These are phyloP conservation scores for Mercurialis annua DNA, from an alignment of 345 rosid species.

Conservation along the genomic window DNA sequence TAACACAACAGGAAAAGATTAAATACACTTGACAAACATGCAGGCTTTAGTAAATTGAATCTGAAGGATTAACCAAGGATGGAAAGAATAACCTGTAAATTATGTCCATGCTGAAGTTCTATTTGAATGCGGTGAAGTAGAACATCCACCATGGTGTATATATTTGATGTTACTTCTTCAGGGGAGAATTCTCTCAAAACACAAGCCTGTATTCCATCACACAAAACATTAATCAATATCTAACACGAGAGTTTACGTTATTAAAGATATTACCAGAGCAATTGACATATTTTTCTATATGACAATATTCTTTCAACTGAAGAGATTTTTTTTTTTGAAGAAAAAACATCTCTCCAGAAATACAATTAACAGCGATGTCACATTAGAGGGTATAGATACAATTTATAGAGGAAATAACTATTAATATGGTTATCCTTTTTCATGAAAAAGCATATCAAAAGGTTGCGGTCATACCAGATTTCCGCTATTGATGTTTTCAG, in stretches of 20 bases:
- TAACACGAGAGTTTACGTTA: not conserved
- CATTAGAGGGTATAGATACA: not conserved
- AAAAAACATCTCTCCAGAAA: not conserved
- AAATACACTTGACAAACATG: constrained; percentile 13
- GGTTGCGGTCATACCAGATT: constrained; percentile 55
- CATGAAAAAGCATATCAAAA: constrained; percentile 3
- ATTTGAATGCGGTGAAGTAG: constrained; percentile 73
- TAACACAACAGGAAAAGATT: constrained; percentile 15
- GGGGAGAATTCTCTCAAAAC: constrained; percentile 91
- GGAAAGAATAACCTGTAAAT: constrained; percentile 53
- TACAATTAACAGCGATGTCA: not conserved
- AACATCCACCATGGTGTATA: constrained; percentile 96
- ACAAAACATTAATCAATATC: not conserved
- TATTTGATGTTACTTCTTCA: constrained; percentile 91
- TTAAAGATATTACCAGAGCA: not conserved
- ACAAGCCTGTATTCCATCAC: constrained; percentile 49
- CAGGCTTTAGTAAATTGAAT: not conserved
- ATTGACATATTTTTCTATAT: not conserved
- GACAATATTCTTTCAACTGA: not conserved
- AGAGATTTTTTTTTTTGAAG: not conserved
- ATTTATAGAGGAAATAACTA: constrained; percentile 6
- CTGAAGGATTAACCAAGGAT: not conserved
- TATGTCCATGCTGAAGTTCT: constrained; percentile 79
- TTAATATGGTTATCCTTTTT: not conserved
- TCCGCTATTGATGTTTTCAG: constrained; percentile 80